A percentile compares a stretch with the other conserved stretches of the same genome.
phyloP scores from a whole-genome alignment of 1,139 yeast genomes.

The Zygoascus hellenicus region DNA sequence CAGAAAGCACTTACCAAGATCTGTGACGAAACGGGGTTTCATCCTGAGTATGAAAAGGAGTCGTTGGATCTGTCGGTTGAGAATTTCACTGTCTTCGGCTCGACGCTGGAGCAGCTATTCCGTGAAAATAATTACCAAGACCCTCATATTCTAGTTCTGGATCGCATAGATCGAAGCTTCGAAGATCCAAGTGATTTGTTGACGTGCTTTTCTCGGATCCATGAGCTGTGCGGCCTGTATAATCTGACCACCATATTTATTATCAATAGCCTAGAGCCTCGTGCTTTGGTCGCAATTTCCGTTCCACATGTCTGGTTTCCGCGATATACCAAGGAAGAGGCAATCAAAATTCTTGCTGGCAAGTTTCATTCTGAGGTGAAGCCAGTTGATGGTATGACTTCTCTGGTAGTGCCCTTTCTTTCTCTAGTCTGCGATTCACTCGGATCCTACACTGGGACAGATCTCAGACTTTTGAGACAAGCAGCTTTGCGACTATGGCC shows the following conservation, averaged over 20 bases:
- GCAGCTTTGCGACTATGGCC: conserved; percentile 48
- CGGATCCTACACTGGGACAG: conserved; percentile 50
- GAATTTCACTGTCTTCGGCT: conserved; percentile 44
- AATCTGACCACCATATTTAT: conserved; percentile 36
- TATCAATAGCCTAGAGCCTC: conserved; percentile 42
- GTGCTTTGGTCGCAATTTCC: conserved; percentile 40
- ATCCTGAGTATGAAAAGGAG: conserved; percentile 4
- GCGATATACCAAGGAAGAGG: conserved; percentile 42
- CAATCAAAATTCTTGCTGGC: conserved; percentile 36
- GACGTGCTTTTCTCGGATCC: conserved; percentile 44
- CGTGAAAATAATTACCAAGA: conserved; percentile 30
- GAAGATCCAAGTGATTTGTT: conserved; percentile 45
- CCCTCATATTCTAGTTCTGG: conserved; percentile 54
- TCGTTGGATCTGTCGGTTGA: conserved; percentile 35
- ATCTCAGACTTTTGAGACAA: conserved; percentile 41
- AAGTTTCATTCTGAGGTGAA: conserved; percentile 3
- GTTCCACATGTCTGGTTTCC: conserved; percentile 48
- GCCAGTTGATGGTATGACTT: not conserved
- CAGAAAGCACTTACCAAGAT: conserved; percentile 33
- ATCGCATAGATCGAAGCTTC: conserved; percentile 50
- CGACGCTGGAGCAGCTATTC: conserved; percentile 40
- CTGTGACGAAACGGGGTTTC: conserved; percentile 19
- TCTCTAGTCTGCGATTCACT: conserved; percentile 46
- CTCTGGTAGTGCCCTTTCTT: conserved; percentile 19
- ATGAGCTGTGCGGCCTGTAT: conserved; percentile 34